Evolutionary conservation across 2,329 filamentous ascomycete genomes (phyloP), one percentile per base, ranked within the genome.

Genomic region (Talaromyces sp.): DNA sequence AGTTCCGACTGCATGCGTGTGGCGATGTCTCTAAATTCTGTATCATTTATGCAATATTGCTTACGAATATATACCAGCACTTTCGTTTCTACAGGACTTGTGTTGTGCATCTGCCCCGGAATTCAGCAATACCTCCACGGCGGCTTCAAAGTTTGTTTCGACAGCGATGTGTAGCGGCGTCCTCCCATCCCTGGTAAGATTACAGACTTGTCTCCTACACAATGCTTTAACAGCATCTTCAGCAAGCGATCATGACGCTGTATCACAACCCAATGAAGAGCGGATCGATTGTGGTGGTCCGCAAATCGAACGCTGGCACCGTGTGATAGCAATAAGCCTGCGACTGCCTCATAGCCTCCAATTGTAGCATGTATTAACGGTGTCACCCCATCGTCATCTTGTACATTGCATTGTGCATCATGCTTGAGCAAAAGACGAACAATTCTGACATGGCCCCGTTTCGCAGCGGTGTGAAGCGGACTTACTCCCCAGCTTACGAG

Each of bases 401-500:
- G 12, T 27, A 31, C 41, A 11, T 46, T 32, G 35, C 38, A 21
- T n/a, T 57, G 10, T 26, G 41, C 41, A 48, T 48, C 46, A 21
- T 57, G 35, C 11, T 48, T 11, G 9, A 57, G 35, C 19, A 57
- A 48, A 31, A 57, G n/a, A 19, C 41, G 35, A 3, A 57, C 55
- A 17, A 73, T 70, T 9, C 68, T 62, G 0, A 67, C 65, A 41
- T 73, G 64, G 0, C 72, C 73, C 11, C 61, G 63, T 35, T 68
- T 60, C 0, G 67, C 65, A 1, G 70, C 70, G 29, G 67, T 70
- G 14, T 73, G 70, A 3, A 73, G 52, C 11, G 69, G 64, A 1
- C 68, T 70, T 1, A 69, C 29, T 3, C 61, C 59, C 10, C 7
- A 19, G 27, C 26, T 54, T 32, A 32, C 27, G 8, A 32, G 3